Base-by-base conservation (phyloP, 371 early-diverging fungal species). In the Dichotomocladium elegans region DNA sequence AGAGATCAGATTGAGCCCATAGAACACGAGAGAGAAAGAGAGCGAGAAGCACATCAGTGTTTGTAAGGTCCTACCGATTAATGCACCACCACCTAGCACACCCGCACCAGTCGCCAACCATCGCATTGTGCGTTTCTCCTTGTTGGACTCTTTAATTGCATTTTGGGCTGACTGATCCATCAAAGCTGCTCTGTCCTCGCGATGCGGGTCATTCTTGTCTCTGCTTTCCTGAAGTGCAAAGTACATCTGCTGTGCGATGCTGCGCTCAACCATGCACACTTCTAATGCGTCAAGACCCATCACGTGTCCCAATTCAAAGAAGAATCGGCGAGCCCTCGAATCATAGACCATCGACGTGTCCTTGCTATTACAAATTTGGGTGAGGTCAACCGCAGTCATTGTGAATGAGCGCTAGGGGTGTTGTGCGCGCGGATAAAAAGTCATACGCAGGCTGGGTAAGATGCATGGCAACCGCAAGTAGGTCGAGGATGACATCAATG, bases 21-120 rank as follows among this genome's bases (percentile, higher is more conserved):
- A 14, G 31, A 34, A 30, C 21, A 21, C 15, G 14, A 17, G 9
- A 37, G 37, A 19, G 7, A 37, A 37, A 3, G 19, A 5, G 37
- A 4, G 17, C 17, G 17, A 4, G 37, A 37, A 17, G 37, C 6
- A 1, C 5, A 6, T 17, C 21, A 21, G 21, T 37, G 37, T 7
- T 15, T 10, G 17, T 15, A 4, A 9, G 24, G 27, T n/a, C 24
- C 57, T 68, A 51, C 83, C 86, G 53, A 87, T 82, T 1, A 84
- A 68, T 2, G 85, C 81, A 7, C 82, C 87, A 29, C 87, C 87
- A 15, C 79, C 85, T 15, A 82, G 37, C 1, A 75, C 71, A 37
- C 78, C 83, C 19, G 79, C 77, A 7, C 83, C 83, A 2, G 83
- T 83, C 1, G 82, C 83, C 1, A 81, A 31, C 78, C 84, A 86